phyloP scores from a whole-genome alignment of 2,329 filamentous ascomycete genomes.

The Botrytis aclada region DNA sequence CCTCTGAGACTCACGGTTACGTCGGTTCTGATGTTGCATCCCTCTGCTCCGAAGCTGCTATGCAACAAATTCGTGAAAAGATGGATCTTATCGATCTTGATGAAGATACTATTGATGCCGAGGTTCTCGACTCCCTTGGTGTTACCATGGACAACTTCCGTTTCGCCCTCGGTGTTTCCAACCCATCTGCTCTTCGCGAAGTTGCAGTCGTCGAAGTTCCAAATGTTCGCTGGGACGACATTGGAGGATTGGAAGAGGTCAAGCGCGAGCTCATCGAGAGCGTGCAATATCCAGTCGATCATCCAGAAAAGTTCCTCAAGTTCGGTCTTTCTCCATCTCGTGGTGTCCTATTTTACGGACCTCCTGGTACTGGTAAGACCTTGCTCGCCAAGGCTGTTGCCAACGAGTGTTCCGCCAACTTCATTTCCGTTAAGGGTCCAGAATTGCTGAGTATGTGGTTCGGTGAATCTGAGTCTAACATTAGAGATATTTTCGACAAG shows the following conservation, averaged over 20 bases:
- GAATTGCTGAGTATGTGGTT: slow-evolving; percentile 99
- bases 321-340: slow-evolving; percentile 97
- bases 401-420: slow-evolving; percentile 99
- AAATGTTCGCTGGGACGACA: slow-evolving; percentile 99
- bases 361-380: slow-evolving; percentile 99
- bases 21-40: slow-evolving; percentile 98
- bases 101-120: slow-evolving; percentile 97
- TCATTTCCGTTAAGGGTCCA: slow-evolving; percentile 98
- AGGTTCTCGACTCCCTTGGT: slow-evolving; percentile 95
- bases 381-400: slow-evolving; percentile 98
- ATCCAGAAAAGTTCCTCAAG: slow-evolving; percentile 99
- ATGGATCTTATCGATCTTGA: slow-evolving; percentile 99
- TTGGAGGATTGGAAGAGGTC: slow-evolving; percentile 96
- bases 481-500: slow-evolving; percentile 99
- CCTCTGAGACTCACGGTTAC: slow-evolving; percentile 96
- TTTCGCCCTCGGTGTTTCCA: slow-evolving; percentile 95
- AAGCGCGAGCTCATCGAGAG: slow-evolving; percentile 99
- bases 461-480: slow-evolving; percentile 99
- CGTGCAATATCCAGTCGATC: slow-evolving; percentile 98
- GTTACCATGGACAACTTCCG: slow-evolving; percentile 99
- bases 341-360: slow-evolving; percentile 98
- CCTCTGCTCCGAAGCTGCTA: slow-evolving; percentile 96
- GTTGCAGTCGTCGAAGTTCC: slow-evolving; percentile 98
- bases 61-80: slow-evolving; percentile 99
- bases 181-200: slow-evolving; percentile 96